Evolutionary conservation across 2,329 filamentous ascomycete genomes (phyloP), one percentile per base, ranked within the genome.

Genomic region (Penicillium paneum): DNA sequence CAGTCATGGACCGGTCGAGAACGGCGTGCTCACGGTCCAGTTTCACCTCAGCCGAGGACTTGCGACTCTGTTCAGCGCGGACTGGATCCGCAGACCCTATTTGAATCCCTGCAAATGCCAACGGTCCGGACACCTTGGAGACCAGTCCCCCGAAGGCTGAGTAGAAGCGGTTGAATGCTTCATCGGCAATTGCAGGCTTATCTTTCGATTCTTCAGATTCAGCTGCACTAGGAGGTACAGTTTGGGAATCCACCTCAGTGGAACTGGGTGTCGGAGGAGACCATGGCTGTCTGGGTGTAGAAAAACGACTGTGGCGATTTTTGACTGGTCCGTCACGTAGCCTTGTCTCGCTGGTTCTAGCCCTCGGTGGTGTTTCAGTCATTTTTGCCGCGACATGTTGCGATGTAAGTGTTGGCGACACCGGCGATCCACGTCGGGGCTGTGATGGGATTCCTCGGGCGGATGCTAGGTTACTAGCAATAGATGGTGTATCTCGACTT

Each of bases 41-140:
- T 57, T 73, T 74, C 2, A 70, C 65, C 15, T 74, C 71, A 12
- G 73, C 67, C 7, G 66, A 54, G 1, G 71, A 65, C 52, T 72
- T 73, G 47, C 66, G 69, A 43, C 52, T 63, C n/a, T 66, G 49
- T 26, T 65, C 61, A 3, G 61, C 31, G 38, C 68, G 63, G 19
- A 43, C 56, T 10, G 67, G 47, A 31, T 76, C 74, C 48, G 82
- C 79, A 29, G 69, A 69, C 28, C 84, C 83, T 5, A 99, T 79
- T 0, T 94, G 94, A 8, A 99, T 82, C 1, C 93, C 93, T 5
- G 94, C 91, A 75, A 97, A 99, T 3, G 92, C 93, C 29, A 99
- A 79, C 1, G 92, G 92, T 0, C 92, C 91, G 0, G 93, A 95
- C 12, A 97, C 83, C 64, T 87, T 89, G 57, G 91, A 94, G 67